Percentiles rank a stretch among this genome's conserved stretches.
Evolutionary conservation across 148 eudicot species (phyloP).

Genomic region (Cornus kousa): DNA sequence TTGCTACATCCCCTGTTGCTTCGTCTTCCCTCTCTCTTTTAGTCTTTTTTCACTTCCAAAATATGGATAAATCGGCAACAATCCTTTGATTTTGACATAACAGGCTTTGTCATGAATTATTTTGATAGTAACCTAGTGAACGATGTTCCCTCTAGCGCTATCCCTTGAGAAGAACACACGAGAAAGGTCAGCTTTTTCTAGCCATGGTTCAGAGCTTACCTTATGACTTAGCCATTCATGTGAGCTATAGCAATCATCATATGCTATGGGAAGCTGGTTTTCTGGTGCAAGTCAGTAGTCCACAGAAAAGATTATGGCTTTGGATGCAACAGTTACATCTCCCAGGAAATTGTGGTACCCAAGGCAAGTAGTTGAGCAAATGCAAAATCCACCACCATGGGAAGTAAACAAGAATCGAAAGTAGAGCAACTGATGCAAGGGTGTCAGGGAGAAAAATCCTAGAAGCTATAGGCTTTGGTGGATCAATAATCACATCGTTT

Average conservation of each 20-base stretch:
- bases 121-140: constrained; percentile 51
- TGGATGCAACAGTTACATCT: constrained; percentile 36
- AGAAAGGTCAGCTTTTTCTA: constrained; percentile 42
- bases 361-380: constrained; percentile 80
- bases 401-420: constrained; percentile 66
- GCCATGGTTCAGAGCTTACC: constrained; percentile 37
- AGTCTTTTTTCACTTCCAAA: constrained; percentile 76
- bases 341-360: constrained; percentile 74
- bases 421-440: neutral
- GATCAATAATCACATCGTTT: constrained; percentile 57
- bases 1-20: constrained; percentile 36
- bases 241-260: constrained; percentile 48
- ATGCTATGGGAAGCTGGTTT: constrained; percentile 69
- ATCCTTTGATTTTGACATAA: constrained; percentile 37
- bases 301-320: constrained; percentile 48
- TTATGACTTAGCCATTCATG: constrained; percentile 53
- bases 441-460: constrained; percentile 51
- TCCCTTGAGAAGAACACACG: constrained; percentile 70
- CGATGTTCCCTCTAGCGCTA: constrained; percentile 83
- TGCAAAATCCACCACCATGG: constrained; percentile 91
- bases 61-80: constrained; percentile 61
- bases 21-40: constrained; percentile 34
- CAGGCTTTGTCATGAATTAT: constrained; percentile 11
- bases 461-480: constrained; percentile 51
- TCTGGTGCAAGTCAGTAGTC: constrained; percentile 92